These are phyloP conservation scores for Abortiporus biennis DNA, from an alignment of 1,284 basidiomycete species.

Conservation along the genomic window DNA sequence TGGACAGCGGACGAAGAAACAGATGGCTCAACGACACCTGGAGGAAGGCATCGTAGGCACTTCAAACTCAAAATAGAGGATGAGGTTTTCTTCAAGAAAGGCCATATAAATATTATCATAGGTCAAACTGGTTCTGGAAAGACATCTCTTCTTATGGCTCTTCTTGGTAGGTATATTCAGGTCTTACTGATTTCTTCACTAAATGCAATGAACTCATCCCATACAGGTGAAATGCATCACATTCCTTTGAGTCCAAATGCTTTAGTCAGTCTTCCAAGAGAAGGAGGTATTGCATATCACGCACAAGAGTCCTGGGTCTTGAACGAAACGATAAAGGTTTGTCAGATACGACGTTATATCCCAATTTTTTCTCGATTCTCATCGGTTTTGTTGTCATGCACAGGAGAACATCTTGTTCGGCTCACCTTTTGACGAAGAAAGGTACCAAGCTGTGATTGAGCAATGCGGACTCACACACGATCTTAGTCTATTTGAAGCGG, in stretches of 20 bases:
- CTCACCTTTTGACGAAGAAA: slow-evolving; percentile 31
- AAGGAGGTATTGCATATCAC: slow-evolving; percentile 61
- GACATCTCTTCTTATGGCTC: slow-evolving; percentile 44
- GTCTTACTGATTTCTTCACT: slow-evolving; percentile 11
- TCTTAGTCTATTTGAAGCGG: slow-evolving; percentile 57
- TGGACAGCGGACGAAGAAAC: slow-evolving; percentile 27
- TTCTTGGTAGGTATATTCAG: slow-evolving; percentile 31
- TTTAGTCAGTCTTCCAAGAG: slow-evolving; percentile 58
- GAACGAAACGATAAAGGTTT: slow-evolving; percentile 39
- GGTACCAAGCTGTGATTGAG: slow-evolving; percentile 41
- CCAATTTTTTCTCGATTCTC: background rate
- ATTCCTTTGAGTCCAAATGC: slow-evolving; percentile 40
- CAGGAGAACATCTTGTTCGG: slow-evolving; percentile 39
- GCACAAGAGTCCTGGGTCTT: slow-evolving; percentile 73
- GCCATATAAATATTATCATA: slow-evolving; percentile 53
- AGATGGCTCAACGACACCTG: slow-evolving; percentile 17
- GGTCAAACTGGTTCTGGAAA: slow-evolving; percentile 55
- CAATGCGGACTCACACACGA: slow-evolving; percentile 62
- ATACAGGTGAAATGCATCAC: slow-evolving; percentile 52
- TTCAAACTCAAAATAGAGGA: slow-evolving; percentile 43
- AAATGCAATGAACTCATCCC: slow-evolving; percentile 9
- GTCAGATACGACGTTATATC: background rate
- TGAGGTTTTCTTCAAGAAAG: slow-evolving; percentile 49
- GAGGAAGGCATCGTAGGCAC: slow-evolving; percentile 18
- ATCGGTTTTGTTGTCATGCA: background rate